Evolutionary conservation across 352 stramenopile species (phyloP), one percentile per base, ranked within the genome.

Genomic region (Phytophthora foliorum): DNA sequence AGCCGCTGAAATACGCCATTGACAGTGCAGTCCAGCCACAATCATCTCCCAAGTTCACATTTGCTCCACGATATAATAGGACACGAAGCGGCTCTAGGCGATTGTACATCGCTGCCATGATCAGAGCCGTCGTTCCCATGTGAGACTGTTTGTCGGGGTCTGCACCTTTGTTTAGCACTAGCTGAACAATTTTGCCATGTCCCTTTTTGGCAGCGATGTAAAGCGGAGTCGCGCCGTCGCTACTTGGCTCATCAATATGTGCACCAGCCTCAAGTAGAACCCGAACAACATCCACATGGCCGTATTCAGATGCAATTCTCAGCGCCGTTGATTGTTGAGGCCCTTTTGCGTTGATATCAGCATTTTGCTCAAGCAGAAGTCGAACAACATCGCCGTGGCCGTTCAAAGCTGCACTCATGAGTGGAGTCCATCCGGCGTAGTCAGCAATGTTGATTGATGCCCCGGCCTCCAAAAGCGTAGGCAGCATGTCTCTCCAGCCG

Each of bases 1-100:
- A 71, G 3, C 63, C 63, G 13, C 48, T 62, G 22, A 71, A 62
- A 44, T 58, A 70, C 16, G 63, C 63, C 31, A 65, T 67, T 17
- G 56, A 52, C 14, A 72, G 19, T 19, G 27, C 49, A 5, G 56
- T 58, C 56, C 49, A 62, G 4, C 39, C 29, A 25, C 14, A 31
- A 36, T 32, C 19, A 16, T 50, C 41, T 22, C 48, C n/a, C 25
- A 69, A 60, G 19, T 62, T 42, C 19, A 64, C 52, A 24, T 74
- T 25, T 11, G 66, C 66, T 8, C 24, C 53, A 0, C 24, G 19
- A 6, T 73, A 46, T 31, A 73, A 45, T 10, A 73, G 51, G 17
- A 73, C 59, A 2, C 59, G 65, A 45, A 59, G 51, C 17, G 53
- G 17, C 55, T 68, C 51, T 32, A 45, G 22, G 21, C 22, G 49